Evolutionary conservation across 768 basidiomycete genomes (phyloP).

Genomic region (Auriculariales sp.): DNA sequence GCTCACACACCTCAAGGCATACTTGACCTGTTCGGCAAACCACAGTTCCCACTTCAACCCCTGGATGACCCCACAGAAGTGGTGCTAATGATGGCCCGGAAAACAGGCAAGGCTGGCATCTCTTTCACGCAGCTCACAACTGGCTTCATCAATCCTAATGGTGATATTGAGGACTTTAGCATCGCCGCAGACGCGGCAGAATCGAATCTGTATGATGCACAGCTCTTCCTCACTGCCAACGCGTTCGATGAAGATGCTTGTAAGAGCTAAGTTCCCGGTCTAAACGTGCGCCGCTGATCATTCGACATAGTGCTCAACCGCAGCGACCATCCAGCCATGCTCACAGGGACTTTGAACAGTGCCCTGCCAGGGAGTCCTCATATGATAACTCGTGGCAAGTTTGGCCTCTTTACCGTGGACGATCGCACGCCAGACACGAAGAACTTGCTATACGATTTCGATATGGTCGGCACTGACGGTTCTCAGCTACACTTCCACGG

Average conservation of each 20-base stretch:
- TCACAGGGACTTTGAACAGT: neutral
- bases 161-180: neutral
- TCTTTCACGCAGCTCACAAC: slow-evolving; percentile 1
- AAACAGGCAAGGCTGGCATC: neutral
- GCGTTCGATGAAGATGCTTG: slow-evolving; percentile 1
- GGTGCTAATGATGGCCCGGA: neutral
- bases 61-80: neutral
- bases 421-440: neutral
- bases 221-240: slow-evolving; percentile 1
- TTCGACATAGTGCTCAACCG: neutral
- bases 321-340: slow-evolving; percentile 1
- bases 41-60: neutral
- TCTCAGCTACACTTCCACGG: neutral
- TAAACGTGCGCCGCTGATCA: neutral
- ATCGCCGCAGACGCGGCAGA: neutral
- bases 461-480: slow-evolving; percentile 1
- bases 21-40: neutral
- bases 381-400: slow-evolving; percentile 1
- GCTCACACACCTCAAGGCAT: neutral
- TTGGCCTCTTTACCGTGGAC: slow-evolving; percentile 2
- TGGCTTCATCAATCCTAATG: neutral
- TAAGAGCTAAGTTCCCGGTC: neutral
- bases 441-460: slow-evolving; percentile 3
- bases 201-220: neutral
- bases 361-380: neutral